phyloP scores from a whole-genome alignment of 78 protist species.

The Mantamonas sphyraenae region DNA sequence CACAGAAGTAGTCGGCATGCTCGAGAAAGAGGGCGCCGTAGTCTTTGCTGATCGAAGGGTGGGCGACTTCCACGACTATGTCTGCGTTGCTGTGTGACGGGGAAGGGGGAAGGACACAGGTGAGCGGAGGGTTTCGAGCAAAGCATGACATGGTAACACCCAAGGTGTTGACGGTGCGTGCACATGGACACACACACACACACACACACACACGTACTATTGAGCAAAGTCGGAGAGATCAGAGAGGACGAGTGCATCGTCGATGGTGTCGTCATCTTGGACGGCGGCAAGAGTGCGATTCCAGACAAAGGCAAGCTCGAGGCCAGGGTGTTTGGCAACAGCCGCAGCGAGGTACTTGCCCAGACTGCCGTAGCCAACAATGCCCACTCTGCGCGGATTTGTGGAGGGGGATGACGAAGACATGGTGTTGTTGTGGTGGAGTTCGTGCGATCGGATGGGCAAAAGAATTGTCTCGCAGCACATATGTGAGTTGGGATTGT shows the following conservation, averaged over 20 bases:
- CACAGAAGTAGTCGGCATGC: conserved; percentile 8
- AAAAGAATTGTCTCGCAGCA: too few relatives aligned
- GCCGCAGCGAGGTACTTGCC: neutral
- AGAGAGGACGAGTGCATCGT: neutral
- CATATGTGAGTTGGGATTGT: too few relatives aligned
- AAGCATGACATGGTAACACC: too few relatives aligned
- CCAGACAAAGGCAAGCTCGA: conserved; percentile 27
- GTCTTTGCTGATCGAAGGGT: conserved; percentile 4
- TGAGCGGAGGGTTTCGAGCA: too few relatives aligned
- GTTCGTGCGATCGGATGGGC: too few relatives aligned
- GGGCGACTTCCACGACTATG: conserved; percentile 40
- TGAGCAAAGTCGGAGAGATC: conserved; percentile 8
- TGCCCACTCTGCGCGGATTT: too few relatives aligned
- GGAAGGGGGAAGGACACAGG: too few relatives aligned
- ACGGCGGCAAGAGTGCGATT: conserved; percentile 17
- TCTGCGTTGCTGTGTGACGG: conserved; percentile 6
- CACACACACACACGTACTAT: too few relatives aligned
- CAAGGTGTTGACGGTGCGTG: too few relatives aligned
- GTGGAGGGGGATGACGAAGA: too few relatives aligned
- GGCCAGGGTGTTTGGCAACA: neutral
- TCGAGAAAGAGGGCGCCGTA: conserved; percentile 15
- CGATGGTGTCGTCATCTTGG: neutral
- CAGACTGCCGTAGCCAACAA: conserved; percentile 20
- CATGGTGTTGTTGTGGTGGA: too few relatives aligned
- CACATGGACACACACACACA: too few relatives aligned